Conservation (phyloP, 2,329 filamentous ascomycete genomes). For the Alternaria angustiovoidea region DNA sequence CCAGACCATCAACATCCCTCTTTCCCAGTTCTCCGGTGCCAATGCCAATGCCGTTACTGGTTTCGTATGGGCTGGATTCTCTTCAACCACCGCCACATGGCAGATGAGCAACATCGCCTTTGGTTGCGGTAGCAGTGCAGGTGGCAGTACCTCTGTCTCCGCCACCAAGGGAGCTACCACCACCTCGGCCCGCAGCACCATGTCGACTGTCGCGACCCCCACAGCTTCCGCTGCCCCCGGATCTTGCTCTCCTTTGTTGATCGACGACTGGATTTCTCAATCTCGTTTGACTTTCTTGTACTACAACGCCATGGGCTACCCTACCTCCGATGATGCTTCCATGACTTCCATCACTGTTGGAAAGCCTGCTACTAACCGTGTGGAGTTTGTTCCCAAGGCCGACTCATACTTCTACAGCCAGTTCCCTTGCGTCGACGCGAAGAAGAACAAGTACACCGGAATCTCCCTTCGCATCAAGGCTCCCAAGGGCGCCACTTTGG, state of each 20-base stretch:
- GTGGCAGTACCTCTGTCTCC: constrained; percentile 8
- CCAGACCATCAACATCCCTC: constrained; percentile 61
- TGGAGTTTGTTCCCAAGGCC: constrained; percentile 60
- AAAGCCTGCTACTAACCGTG: constrained; percentile 53
- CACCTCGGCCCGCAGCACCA: constrained; percentile 5
- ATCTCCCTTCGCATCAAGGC: constrained; percentile 66
- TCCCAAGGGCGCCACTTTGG: constrained; percentile 60
- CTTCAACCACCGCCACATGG: constrained; percentile 53
- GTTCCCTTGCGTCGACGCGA: constrained; percentile 63
- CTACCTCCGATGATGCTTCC: constrained; percentile 65
- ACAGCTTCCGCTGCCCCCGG: constrained; percentile 36
- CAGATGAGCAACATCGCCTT: constrained; percentile 60
- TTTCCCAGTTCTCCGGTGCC: constrained; percentile 60
- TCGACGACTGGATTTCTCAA: constrained; percentile 70
- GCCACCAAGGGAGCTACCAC: constrained; percentile 1
- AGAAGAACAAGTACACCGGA: constrained; percentile 61
- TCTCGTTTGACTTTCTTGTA: constrained; percentile 68
- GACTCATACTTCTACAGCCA: constrained; percentile 67
- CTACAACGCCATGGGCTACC: constrained; percentile 66
- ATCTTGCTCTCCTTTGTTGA: constrained; percentile 56
- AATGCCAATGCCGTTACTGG: constrained; percentile 60
- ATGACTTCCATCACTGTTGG: constrained; percentile 67
- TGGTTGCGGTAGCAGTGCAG: constrained; percentile 47
- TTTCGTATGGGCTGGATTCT: constrained; percentile 56
- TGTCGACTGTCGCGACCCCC: constrained; percentile 9